These are phyloP conservation scores for Suhomyces choctaworum DNA, from an alignment of 1,139 yeast species.

Conservation along the genomic window DNA sequence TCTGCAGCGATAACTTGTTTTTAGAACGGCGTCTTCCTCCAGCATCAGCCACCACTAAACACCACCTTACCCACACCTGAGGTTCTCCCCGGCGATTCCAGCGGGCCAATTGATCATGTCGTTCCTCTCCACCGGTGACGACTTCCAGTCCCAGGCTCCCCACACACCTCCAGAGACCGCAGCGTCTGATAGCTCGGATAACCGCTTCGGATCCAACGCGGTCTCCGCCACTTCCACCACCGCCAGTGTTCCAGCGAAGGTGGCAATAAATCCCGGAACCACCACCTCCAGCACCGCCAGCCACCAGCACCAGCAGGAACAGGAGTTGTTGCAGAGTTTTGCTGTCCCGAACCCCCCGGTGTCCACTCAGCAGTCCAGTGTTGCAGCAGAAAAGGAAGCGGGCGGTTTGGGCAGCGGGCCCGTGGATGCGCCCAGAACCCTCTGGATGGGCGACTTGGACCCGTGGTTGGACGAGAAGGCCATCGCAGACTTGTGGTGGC, in stretches of 20 bases:
- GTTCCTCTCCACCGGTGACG: conserved; percentile 4
- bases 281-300: conserved; percentile 40
- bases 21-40: background rate
- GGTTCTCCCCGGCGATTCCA: too few species aligned
- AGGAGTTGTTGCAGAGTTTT: conserved; percentile 41
- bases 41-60: too few species aligned
- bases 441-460: conserved; percentile 83
- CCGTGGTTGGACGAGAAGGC: conserved; percentile 68
- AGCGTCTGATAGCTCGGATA: background rate
- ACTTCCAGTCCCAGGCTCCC: background rate
- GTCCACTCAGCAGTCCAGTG: conserved; percentile 37
- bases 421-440: conserved; percentile 48
- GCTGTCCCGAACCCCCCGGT: conserved; percentile 48
- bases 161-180: background rate
- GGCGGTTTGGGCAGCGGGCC: conserved; percentile 10
- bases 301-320: conserved; percentile 49
- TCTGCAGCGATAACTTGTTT: background rate
- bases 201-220: background rate
- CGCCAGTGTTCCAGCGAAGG: background rate
- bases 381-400: conserved; percentile 19
- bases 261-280: conserved; percentile 1
- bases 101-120: conserved; percentile 4
- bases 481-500: conserved; percentile 62
- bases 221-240: background rate
- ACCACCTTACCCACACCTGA: background rate